A percentile compares a stretch with the other conserved stretches of the same genome.
Conservation (phyloP, 1,139 yeast genomes). For the Spencermartinsiella ligniputridi region DNA sequence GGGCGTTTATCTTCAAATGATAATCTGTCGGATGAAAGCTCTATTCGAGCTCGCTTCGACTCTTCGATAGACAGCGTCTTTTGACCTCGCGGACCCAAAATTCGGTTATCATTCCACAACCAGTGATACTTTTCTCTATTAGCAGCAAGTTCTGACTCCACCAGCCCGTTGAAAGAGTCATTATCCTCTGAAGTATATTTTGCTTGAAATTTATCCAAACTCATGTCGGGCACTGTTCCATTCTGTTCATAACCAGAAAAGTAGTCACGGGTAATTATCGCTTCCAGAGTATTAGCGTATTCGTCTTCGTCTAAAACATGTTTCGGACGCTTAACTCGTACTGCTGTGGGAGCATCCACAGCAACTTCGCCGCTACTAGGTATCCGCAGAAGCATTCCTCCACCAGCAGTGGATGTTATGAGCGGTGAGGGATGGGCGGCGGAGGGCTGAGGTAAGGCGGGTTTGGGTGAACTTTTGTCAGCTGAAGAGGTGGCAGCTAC, state of each 20-base stretch:
- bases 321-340: conserved; percentile 13
- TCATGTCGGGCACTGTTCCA: conserved; percentile 8
- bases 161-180: conserved; percentile 27
- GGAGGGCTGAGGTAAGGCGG: too few relatives aligned
- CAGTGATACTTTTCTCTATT: conserved; percentile 24
- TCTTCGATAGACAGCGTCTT: conserved; percentile 6
- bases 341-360: too few relatives aligned
- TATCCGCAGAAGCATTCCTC: conserved; percentile 16
- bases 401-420: conserved; percentile 16
- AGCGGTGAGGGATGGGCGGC: too few relatives aligned
- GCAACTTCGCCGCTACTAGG: too few relatives aligned
- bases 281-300: conserved; percentile 24
- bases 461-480: too few relatives aligned
- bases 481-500: too few relatives aligned
- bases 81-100: conserved; percentile 11
- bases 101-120: conserved; percentile 24
- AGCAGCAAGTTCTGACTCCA: conserved; percentile 21
- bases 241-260: conserved; percentile 25
- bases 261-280: conserved; percentile 31
- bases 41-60: background rate
- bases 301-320: conserved; percentile 30
- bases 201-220: conserved; percentile 26
- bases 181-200: conserved; percentile 34
- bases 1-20: background rate
- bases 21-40: background rate